Base-by-base conservation (phyloP, 2,329 filamentous ascomycete genomes). In the Ascochyta clinopodiicola region DNA sequence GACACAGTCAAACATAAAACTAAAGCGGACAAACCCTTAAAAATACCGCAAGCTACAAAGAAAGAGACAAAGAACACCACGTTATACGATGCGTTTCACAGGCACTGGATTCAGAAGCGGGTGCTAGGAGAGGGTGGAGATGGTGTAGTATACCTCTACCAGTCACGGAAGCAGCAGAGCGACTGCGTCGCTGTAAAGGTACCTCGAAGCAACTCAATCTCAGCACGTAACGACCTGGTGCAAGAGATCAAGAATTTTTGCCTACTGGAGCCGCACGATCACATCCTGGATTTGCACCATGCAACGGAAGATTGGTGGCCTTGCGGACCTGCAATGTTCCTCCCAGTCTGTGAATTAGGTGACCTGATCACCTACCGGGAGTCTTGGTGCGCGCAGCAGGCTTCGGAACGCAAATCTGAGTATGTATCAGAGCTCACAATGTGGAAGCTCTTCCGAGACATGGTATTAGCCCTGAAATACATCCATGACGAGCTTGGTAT, bases 391-490 rank as follows among this genome's bases (percentile, higher is more conserved):
- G 4, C 6, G 2, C 45, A 63, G n/a, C 43, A 60, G 12, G 22
- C 15, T 3, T 37, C 44, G 21, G 31, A 49, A 9, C 21, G 45
- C 6, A 36, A 29, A 6, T 35, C 25, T 4, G 10, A 39, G 6
- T 31, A 37, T 1, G 37, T 63, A 8, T 59, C 64, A 5, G 71
- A 73, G 40, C 39, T 58, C 1, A 68, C 68, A 0, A 40, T 73
- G 9, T 71, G 67, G 63, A 73, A 72, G 45, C 32, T 69, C 9
- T 50, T 71, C 12, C 44, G 42, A 4, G 69, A 72, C 22, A 57
- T 70, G 48, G 44, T 42, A n/a, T 53, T 67, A 7, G 70, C 45
- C 2, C 45, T 72, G 0, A 37, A 68, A 22, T 59, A 56, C 36
- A 17, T 74, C 2, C 69, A 72, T 25, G 62, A 66, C 25, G 10